These are phyloP conservation scores for Pseudogymnoascus sp. DNA, from an alignment of 2,329 filamentous ascomycete species.

Conservation along the genomic window DNA sequence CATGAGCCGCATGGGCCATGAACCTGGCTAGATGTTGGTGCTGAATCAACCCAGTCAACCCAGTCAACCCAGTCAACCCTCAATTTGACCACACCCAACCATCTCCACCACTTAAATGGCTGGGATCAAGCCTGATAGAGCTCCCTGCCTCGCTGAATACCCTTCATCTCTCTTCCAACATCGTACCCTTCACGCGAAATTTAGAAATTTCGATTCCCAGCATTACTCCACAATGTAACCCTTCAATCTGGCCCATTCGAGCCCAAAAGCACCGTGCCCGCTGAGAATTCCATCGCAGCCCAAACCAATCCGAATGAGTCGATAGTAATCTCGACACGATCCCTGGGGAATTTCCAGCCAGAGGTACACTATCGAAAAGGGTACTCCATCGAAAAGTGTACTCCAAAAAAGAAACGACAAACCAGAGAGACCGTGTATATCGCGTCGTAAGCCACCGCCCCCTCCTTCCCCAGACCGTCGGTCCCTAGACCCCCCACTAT, in stretches of 20 bases:
- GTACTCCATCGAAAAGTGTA: neutral
- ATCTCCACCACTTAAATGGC: neutral
- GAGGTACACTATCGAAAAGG: neutral
- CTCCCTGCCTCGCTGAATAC: neutral
- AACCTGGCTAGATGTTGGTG: neutral
- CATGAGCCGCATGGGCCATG: neutral
- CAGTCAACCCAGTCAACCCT: neutral
- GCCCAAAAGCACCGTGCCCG: neutral
- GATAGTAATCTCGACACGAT: neutral
- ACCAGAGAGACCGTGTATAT: neutral
- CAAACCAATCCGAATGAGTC: slow-evolving; percentile 3
- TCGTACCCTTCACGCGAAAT: neutral
- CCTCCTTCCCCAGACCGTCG: neutral
- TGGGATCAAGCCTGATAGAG: neutral
- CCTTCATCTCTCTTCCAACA: neutral
- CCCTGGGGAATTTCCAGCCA: neutral
- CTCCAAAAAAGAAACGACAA: neutral
- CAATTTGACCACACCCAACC: neutral
- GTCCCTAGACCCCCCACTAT: neutral
- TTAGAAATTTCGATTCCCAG: neutral
- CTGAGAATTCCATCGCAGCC: neutral
- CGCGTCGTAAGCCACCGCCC: neutral
- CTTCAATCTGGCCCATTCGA: neutral
- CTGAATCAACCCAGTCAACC: neutral
- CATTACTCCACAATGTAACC: neutral